Percentiles rank a stretch among this genome's conserved stretches.
phyloP scores from a whole-genome alignment of 2,329 filamentous ascomycete species.

The Venturia aucupariae region DNA sequence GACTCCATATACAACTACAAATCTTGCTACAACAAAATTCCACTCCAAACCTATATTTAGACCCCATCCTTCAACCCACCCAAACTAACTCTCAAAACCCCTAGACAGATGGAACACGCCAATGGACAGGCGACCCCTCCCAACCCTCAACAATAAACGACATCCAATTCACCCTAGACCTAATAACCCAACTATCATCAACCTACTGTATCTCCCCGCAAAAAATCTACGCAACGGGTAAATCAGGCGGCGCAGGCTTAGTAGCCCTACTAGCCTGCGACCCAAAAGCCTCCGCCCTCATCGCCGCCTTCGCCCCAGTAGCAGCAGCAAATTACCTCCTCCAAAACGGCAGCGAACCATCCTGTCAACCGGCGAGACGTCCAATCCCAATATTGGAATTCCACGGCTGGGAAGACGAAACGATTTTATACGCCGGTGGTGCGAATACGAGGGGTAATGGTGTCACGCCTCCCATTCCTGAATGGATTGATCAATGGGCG shows the following conservation, averaged over 20 bases:
- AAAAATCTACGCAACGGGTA: slow-evolving; percentile 40
- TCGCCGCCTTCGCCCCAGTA: slow-evolving; percentile 42
- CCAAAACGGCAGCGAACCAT: slow-evolving; percentile 26
- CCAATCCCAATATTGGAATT: slow-evolving; percentile 41
- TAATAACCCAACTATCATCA: slow-evolving; percentile 31
- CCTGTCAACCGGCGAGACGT: slow-evolving; percentile 30
- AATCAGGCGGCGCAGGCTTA: slow-evolving; percentile 48
- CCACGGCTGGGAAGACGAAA: slow-evolving; percentile 40
- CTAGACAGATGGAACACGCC: slow-evolving; percentile 18
- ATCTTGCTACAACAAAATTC: no score
- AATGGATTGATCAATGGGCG: slow-evolving; percentile 26
- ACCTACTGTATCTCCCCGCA: slow-evolving; percentile 37
- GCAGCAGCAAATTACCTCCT: slow-evolving; percentile 41
- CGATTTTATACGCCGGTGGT: slow-evolving; percentile 38
- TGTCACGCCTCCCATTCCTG: slow-evolving; percentile 37
- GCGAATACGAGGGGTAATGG: slow-evolving; percentile 29
- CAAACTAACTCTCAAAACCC: neutral
- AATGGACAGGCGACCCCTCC: slow-evolving; percentile 37
- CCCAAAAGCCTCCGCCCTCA: slow-evolving; percentile 29
- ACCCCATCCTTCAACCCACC: neutral
- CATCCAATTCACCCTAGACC: slow-evolving; percentile 24
- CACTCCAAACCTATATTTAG: no score
- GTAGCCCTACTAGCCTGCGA: slow-evolving; percentile 41
- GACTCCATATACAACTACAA: no score
- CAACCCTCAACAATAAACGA: slow-evolving; percentile 32